These are phyloP conservation scores for Ambrosia trifida DNA, from an alignment of 129 eudicot genomes.

Conservation along the genomic window DNA sequence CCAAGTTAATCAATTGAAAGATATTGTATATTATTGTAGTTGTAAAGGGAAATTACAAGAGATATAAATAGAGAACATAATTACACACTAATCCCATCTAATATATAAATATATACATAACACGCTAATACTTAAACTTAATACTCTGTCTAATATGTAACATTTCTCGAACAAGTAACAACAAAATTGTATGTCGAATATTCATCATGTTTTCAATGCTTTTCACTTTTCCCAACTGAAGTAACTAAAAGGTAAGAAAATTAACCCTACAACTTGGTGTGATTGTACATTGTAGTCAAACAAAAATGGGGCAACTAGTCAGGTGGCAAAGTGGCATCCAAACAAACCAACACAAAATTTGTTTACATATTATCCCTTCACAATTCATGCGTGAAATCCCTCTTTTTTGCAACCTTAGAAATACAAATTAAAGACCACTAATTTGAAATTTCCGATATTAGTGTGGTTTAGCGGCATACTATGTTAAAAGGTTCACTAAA, in stretches of 20 bases:
- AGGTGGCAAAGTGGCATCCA: background rate
- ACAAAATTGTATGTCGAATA: constrained; percentile 9
- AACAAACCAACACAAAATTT: constrained; percentile 2
- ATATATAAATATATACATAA: no score
- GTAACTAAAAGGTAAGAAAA: constrained; percentile 3
- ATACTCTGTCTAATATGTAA: background rate
- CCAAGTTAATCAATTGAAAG: no score
- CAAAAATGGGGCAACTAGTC: constrained; percentile 17
- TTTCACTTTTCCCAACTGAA: constrained; percentile 16
- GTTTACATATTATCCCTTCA: constrained; percentile 7
- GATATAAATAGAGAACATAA: no score
- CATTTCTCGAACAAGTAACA: background rate
- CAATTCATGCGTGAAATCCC: constrained; percentile 4
- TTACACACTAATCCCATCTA: no score
- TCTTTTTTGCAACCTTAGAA: background rate
- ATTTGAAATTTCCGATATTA: background rate
- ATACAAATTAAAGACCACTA: background rate
- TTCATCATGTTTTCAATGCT: background rate
- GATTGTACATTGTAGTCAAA: background rate
- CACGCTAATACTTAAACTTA: no score
- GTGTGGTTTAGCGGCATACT: background rate
- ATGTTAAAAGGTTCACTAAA: background rate
- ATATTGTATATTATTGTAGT: no score
- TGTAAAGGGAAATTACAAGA: no score
- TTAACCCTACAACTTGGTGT: constrained; percentile 11